These are phyloP conservation scores for Blastocrithidia nonstop DNA, from an alignment of 208 protist genomes.

Conservation along the genomic window DNA sequence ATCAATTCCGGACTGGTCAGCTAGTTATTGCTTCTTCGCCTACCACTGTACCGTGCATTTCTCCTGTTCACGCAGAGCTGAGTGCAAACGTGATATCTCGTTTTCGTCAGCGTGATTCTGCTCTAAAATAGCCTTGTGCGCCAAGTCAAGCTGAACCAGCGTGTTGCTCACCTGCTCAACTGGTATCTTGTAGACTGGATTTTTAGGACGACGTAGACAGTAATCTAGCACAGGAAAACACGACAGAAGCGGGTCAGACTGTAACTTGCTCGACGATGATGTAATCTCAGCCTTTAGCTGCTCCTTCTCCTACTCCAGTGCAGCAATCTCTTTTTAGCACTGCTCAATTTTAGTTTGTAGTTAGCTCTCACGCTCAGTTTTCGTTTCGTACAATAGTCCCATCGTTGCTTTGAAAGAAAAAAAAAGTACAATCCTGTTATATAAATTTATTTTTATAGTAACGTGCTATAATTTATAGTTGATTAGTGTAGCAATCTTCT, in stretches of 20 bases:
- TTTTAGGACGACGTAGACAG: conserved; percentile 30
- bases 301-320: conserved; percentile 29
- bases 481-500: no score
- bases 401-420: not conserved
- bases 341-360: conserved; percentile 40
- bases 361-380: conserved; percentile 37
- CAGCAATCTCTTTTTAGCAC: conserved; percentile 41
- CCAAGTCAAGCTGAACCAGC: conserved; percentile 53
- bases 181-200: conserved; percentile 20
- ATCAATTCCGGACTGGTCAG: conserved; percentile 22
- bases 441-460: no score
- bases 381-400: conserved; percentile 25
- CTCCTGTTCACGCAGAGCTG: conserved; percentile 33
- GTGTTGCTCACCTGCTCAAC: conserved; percentile 60
- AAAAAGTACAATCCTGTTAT: not conserved
- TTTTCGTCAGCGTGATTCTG: conserved; percentile 29
- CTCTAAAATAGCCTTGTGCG: conserved; percentile 35
- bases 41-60: conserved; percentile 7
- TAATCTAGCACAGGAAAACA: conserved; percentile 66
- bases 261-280: conserved; percentile 10
- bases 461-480: no score
- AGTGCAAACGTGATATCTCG: conserved; percentile 33
- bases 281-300: conserved; percentile 31
- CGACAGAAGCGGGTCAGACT: conserved; percentile 23
- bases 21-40: conserved; percentile 10